These are phyloP conservation scores for Drosera spatulata DNA, from an alignment of 179 eudicot species.

Conservation along the genomic window DNA sequence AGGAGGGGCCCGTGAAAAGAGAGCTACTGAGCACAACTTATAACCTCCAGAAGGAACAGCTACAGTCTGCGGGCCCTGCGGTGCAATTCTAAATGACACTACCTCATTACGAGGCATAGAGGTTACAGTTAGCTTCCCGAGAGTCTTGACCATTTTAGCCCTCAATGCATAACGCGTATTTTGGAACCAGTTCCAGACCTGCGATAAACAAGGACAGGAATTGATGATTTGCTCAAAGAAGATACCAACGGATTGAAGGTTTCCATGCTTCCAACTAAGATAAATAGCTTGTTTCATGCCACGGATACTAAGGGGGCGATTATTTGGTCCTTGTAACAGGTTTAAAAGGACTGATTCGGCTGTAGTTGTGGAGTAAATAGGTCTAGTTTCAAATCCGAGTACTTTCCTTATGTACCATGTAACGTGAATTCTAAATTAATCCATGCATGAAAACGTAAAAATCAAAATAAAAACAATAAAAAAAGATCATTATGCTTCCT, in stretches of 20 bases:
- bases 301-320: too few species aligned
- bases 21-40: not conserved
- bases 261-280: too few species aligned
- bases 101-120: slow-evolving; percentile 38
- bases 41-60: slow-evolving; percentile 35
- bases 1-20: not conserved
- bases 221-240: not conserved
- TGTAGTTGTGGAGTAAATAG: too few species aligned
- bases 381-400: too few species aligned
- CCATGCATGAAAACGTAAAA: too few species aligned
- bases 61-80: slow-evolving; percentile 37
- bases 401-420: too few species aligned
- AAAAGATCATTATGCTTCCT: not conserved
- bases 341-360: too few species aligned
- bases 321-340: too few species aligned
- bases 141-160: slow-evolving; percentile 52
- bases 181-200: slow-evolving; percentile 99
- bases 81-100: slow-evolving; percentile 34
- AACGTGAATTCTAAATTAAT: too few species aligned
- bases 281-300: too few species aligned
- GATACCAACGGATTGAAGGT: not conserved
- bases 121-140: slow-evolving; percentile 32
- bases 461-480: not conserved
- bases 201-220: not conserved
- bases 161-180: slow-evolving; percentile 89